These are phyloP conservation scores for Austroboletus festivus DNA, from an alignment of 768 basidiomycete species.

Conservation along the genomic window DNA sequence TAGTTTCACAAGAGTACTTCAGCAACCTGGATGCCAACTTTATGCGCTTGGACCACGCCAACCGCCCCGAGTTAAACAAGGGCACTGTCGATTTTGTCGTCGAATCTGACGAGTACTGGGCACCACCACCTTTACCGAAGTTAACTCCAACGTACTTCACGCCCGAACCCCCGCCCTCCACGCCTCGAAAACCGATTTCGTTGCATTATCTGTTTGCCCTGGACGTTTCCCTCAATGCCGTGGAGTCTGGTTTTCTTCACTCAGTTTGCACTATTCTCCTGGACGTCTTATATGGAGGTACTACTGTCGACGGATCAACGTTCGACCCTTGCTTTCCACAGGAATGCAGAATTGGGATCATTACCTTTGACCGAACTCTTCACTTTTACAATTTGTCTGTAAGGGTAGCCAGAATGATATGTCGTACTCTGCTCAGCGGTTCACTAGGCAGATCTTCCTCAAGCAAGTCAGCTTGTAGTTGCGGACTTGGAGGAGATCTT, in stretches of 20 bases:
- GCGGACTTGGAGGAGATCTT: constrained; percentile 93
- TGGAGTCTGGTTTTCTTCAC: constrained; percentile 65
- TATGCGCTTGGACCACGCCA: constrained; percentile 72
- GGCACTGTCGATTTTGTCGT: constrained; percentile 93
- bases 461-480: constrained; percentile 72
- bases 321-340: constrained; percentile 51
- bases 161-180: constrained; percentile 43
- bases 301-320: constrained; percentile 37
- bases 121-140: constrained; percentile 58
- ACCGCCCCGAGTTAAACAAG: constrained; percentile 82
- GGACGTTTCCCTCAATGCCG: constrained; percentile 73
- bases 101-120: constrained; percentile 76
- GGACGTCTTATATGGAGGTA: constrained; percentile 61
- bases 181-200: constrained; percentile 53
- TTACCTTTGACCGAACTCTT: constrained; percentile 77
- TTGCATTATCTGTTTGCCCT: constrained; percentile 83
- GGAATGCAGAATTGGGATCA: constrained; percentile 62
- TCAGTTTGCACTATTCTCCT: constrained; percentile 63
- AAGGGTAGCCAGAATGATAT: constrained; percentile 30
- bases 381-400: constrained; percentile 91
- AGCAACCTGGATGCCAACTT: constrained; percentile 76
- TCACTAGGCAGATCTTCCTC: constrained; percentile 41
- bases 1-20: constrained; percentile 82
- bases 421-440: constrained; percentile 17
- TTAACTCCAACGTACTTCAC: constrained; percentile 54